Conservation (phyloP, 2,329 filamentous ascomycete genomes). For the Aureobasidium sp. region DNA sequence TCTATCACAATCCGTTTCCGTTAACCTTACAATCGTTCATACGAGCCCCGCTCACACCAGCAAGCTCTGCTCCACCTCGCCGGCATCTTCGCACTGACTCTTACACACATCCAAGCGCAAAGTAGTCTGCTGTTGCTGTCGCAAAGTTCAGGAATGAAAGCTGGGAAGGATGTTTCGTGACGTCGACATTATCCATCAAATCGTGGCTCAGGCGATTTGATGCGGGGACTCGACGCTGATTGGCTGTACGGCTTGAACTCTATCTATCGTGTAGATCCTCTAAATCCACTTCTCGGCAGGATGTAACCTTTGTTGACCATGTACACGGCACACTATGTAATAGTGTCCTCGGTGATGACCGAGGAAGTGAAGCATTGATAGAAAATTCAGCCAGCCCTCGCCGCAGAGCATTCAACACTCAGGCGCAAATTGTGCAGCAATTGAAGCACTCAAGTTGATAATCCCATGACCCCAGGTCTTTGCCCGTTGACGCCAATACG, state of each 20-base stretch:
- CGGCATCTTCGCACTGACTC: neutral
- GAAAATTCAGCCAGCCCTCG: neutral
- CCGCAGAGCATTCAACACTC: neutral
- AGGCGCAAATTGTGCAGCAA: neutral
- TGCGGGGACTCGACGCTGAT: neutral
- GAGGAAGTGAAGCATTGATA: neutral
- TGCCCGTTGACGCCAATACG: neutral
- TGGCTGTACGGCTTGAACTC: neutral
- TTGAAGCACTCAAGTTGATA: neutral
- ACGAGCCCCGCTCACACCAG: neutral
- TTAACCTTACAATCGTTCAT: neutral
- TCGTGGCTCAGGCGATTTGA: neutral
- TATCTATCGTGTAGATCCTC: slow-evolving; percentile 7
- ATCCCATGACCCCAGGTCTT: neutral
- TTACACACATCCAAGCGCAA: too few species aligned
- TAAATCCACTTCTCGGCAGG: neutral
- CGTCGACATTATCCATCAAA: neutral
- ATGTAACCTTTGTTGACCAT: neutral
- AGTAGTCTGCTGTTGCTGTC: neutral
- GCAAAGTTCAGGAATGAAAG: neutral
- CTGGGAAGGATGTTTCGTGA: neutral
- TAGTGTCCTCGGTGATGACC: neutral
- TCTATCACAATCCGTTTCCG: neutral
- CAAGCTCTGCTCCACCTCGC: neutral
- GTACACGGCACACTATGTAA: neutral